Conservation (phyloP, 176 grass and related monocot species). For the Themeda triandra region DNA sequence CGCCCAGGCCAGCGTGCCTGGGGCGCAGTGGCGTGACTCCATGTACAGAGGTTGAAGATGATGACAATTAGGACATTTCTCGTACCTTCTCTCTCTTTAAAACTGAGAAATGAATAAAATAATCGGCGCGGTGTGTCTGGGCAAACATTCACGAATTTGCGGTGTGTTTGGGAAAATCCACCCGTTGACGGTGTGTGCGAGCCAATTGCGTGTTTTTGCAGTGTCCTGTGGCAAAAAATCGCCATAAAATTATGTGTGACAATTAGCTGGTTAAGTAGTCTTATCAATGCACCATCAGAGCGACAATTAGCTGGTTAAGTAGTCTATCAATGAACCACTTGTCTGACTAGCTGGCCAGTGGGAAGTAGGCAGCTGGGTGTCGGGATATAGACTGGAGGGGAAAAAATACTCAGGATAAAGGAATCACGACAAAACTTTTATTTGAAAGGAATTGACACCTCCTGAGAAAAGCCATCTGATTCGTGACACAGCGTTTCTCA, state of each 20-base stretch:
- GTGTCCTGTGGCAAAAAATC: too few relatives aligned
- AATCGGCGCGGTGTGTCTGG: too few relatives aligned
- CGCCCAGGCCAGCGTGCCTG: too few relatives aligned
- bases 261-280: conserved; percentile 16
- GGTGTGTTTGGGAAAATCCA: too few relatives aligned
- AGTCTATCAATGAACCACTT: neutral
- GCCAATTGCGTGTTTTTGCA: too few relatives aligned
- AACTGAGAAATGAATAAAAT: too few relatives aligned
- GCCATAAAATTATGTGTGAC: neutral
- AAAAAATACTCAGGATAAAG: neutral
- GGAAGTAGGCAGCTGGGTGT: conserved; percentile 6
- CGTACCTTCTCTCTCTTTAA: too few relatives aligned
- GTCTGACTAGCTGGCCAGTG: conserved; percentile 10
- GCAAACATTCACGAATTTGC: too few relatives aligned
- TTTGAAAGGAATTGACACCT: neutral
- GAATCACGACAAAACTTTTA: neutral
- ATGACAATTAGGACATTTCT: too few relatives aligned
- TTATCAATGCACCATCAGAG: conserved; percentile 4
- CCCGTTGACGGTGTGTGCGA: too few relatives aligned
- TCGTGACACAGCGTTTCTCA: neutral
- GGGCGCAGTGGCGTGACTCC: too few relatives aligned
- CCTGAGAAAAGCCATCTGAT: neutral
- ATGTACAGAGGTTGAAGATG: too few relatives aligned
- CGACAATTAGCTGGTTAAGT: conserved; percentile 14
- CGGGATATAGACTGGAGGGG: neutral